Evolutionary conservation across 2,329 filamentous ascomycete genomes (phyloP), one percentile per base, ranked within the genome.

Genomic region (Fusarium vanettenii): DNA sequence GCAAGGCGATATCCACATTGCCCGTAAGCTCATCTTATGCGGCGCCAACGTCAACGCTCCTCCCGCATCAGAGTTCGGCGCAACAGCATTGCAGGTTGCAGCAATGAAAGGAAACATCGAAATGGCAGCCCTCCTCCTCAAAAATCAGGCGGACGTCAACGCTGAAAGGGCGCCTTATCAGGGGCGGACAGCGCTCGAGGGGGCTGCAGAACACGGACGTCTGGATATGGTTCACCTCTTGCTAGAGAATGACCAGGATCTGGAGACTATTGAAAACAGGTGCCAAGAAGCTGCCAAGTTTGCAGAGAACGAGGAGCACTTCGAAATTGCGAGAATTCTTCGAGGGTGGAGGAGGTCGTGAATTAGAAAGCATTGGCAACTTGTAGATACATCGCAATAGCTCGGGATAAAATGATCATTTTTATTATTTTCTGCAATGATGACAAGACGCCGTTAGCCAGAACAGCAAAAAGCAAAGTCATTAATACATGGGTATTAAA

Each of bases 141-240:
- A 41, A n/a, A 41, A 41, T 41, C 37, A 20, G 18, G 37, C 37
- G 9, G 37, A 41, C 9, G 0, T 41, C 37, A 41, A 41, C 37
- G 37, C 37, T 41, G 37, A 1, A 41, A 9, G 37, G 18, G 37
- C 37, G 18, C 37, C 18, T 41, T 0, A 1, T 20, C 0, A 2
- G 2, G 37, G 37, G 9, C 37, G 37, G n/a, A 41, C 37, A 5
- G 37, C 37, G 11, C 18, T 41, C 5, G 9, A 41, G 18, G 37
- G 37, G 9, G 37, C 37, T 20, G 37, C 37, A 41, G 37, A 41
- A 41, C 18, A 20, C 37, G 18, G 37, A 41, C 37, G 37, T 41
- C 37, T 41, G 9, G 18, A 41, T 41, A 41, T 41, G 37, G 18
- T 41, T 41, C 10, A 20, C 9, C 18, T 41, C 37, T 41, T 41